phyloP scores from a whole-genome alignment of 148 eudicot species.

The Silene conica region DNA sequence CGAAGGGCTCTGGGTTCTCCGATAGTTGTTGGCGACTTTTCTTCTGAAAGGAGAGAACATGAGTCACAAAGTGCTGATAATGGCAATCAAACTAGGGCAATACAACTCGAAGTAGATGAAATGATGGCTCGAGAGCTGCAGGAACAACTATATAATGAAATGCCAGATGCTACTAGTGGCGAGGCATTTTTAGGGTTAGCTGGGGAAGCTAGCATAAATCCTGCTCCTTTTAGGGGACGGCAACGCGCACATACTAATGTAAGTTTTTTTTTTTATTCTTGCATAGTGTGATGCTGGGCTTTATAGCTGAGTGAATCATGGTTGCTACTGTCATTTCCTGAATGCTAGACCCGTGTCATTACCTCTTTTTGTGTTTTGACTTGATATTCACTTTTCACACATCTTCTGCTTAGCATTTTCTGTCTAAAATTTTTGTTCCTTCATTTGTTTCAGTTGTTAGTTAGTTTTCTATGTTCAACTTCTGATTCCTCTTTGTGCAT shows the following conservation, averaged over 20 bases:
- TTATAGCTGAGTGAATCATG: neutral
- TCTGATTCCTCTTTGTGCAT: neutral
- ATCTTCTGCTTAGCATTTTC: neutral
- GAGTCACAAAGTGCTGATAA: slow-evolving; percentile 28
- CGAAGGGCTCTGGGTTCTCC: slow-evolving; percentile 27
- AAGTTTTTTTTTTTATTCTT: slow-evolving; percentile 15
- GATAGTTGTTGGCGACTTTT: slow-evolving; percentile 38
- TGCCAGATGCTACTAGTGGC: slow-evolving; percentile 32
- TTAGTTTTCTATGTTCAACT: neutral
- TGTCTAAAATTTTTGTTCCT: neutral
- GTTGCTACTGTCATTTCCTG: neutral
- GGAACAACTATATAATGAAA: slow-evolving; percentile 83
- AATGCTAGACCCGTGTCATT: neutral
- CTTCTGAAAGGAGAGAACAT: slow-evolving; percentile 38
- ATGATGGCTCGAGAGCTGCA: slow-evolving; percentile 86
- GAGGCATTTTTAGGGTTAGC: slow-evolving; percentile 54
- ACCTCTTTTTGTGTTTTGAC: slow-evolving; percentile 2
- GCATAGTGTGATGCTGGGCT: neutral
- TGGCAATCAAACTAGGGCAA: slow-evolving; percentile 47
- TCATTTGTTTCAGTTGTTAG: slow-evolving; percentile 1
- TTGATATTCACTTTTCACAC: neutral
- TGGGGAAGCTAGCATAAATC: slow-evolving; percentile 35
- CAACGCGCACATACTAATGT: slow-evolving; percentile 14
- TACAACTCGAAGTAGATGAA: slow-evolving; percentile 85
- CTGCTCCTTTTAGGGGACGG: slow-evolving; percentile 35